Conservation (phyloP, 805 yeast genomes). For the Novakomyces olei region DNA sequence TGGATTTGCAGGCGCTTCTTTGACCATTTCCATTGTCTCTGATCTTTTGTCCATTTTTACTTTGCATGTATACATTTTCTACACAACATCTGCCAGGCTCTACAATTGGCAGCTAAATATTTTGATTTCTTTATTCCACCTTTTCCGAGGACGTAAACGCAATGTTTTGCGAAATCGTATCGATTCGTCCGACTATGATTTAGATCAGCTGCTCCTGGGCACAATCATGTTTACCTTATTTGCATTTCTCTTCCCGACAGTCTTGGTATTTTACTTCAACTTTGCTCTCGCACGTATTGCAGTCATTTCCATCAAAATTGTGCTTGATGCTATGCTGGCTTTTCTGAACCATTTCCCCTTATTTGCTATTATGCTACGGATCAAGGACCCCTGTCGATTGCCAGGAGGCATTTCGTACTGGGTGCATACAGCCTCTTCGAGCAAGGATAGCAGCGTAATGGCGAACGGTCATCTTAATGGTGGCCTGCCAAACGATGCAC, state of each 20-base stretch:
- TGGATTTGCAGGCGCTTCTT: slow-evolving; percentile 40
- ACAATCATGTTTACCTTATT: slow-evolving; percentile 68
- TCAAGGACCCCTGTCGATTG: slow-evolving; percentile 53
- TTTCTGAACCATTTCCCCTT: slow-evolving; percentile 66
- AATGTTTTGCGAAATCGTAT: slow-evolving; percentile 68
- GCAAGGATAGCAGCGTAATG: slow-evolving; percentile 1
- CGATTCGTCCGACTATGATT: slow-evolving; percentile 62
- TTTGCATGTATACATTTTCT: slow-evolving; percentile 55
- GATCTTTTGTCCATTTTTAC: slow-evolving; percentile 45
- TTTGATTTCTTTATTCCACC: slow-evolving; percentile 49
- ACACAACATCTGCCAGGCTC: slow-evolving; percentile 54
- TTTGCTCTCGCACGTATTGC: slow-evolving; percentile 41
- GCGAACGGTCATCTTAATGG: neutral
- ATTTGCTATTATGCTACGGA: slow-evolving; percentile 53
- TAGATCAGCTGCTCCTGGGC: slow-evolving; percentile 74
- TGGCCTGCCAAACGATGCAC: neutral
- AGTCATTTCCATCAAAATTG: slow-evolving; percentile 26
- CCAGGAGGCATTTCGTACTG: slow-evolving; percentile 34
- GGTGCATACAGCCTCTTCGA: slow-evolving; percentile 6
- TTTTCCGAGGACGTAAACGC: slow-evolving; percentile 75
- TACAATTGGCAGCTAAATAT: slow-evolving; percentile 53
- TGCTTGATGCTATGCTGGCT: slow-evolving; percentile 38
- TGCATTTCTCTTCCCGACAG: slow-evolving; percentile 65
- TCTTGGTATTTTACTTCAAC: slow-evolving; percentile 56
- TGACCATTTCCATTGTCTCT: slow-evolving; percentile 39